phyloP scores from a whole-genome alignment of 768 basidiomycete species.

The Agaricus sinodeliciosus region DNA sequence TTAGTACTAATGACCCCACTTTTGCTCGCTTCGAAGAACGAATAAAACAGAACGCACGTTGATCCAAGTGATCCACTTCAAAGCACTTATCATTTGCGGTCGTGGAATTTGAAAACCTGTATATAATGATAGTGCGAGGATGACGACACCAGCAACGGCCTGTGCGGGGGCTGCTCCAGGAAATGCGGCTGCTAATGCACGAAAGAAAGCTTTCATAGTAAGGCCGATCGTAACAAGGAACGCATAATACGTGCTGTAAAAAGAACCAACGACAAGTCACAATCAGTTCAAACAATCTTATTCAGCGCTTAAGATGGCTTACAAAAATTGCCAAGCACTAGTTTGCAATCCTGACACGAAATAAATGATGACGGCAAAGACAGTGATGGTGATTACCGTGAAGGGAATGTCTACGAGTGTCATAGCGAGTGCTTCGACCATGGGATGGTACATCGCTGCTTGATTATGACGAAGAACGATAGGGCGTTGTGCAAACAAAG shows the following conservation, averaged over 20 bases:
- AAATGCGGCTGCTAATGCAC: slow-evolving; percentile 56
- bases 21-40: too few relatives aligned
- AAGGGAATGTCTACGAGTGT: slow-evolving; percentile 60
- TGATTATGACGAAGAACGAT: slow-evolving; percentile 51
- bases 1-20: neutral
- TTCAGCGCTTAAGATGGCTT: slow-evolving; percentile 16
- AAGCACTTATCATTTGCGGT: slow-evolving; percentile 58
- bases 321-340: slow-evolving; percentile 61
- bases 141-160: slow-evolving; percentile 42
- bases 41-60: slow-evolving; percentile 33
- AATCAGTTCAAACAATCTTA: neutral
- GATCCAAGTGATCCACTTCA: slow-evolving; percentile 62
- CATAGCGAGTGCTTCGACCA: slow-evolving; percentile 39
- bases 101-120: slow-evolving; percentile 43
- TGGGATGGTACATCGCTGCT: slow-evolving; percentile 51
- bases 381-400: slow-evolving; percentile 35
- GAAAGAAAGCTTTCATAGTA: slow-evolving; percentile 73
- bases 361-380: slow-evolving; percentile 49
- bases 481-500: slow-evolving; percentile 54
- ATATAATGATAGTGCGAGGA: slow-evolving; percentile 25
- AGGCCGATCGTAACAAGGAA: slow-evolving; percentile 52
- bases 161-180: slow-evolving; percentile 55
- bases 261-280: neutral
- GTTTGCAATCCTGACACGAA: slow-evolving; percentile 55
- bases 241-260: slow-evolving; percentile 49